Evolutionary conservation across 495 filamentous ascomycete genomes (phyloP).

Genomic region (Aspergillus homomorphus): DNA sequence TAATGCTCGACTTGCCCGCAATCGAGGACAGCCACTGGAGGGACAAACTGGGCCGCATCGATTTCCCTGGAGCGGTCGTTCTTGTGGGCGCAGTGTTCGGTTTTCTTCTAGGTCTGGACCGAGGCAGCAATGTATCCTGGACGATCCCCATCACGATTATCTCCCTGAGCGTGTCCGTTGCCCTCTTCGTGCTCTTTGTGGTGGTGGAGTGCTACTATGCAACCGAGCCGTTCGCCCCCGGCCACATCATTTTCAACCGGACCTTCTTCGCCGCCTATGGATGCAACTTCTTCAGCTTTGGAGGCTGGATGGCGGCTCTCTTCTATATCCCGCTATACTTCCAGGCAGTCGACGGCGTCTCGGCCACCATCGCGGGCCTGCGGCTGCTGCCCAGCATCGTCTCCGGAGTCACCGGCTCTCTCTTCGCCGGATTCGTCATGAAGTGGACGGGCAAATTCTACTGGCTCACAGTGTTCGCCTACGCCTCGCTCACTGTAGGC

Average conservation of each 20-base stretch:
- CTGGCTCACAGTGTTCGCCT: constrained; percentile 63
- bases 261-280: constrained; percentile 65
- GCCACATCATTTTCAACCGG: constrained; percentile 72
- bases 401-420: constrained; percentile 61
- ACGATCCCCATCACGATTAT: constrained; percentile 54
- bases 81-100: constrained; percentile 69
- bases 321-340: constrained; percentile 82
- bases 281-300: constrained; percentile 75
- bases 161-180: constrained; percentile 54
- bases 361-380: constrained; percentile 62
- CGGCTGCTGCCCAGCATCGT: constrained; percentile 66
- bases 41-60: constrained; percentile 66
- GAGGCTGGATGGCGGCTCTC: constrained; percentile 57
- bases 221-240: constrained; percentile 73
- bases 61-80: constrained; percentile 72
- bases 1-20: constrained; percentile 60
- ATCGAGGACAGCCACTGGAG: constrained; percentile 56
- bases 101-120: constrained; percentile 73
- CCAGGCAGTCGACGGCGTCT: constrained; percentile 68
- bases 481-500: constrained; percentile 51
- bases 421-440: constrained; percentile 70
- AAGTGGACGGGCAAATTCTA: constrained; percentile 75
- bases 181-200: constrained; percentile 65
- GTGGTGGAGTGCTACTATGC: constrained; percentile 71
- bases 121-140: constrained; percentile 75